Conservation (phyloP, 352 stramenopile genomes). For the Aphanomyces invadans region DNA sequence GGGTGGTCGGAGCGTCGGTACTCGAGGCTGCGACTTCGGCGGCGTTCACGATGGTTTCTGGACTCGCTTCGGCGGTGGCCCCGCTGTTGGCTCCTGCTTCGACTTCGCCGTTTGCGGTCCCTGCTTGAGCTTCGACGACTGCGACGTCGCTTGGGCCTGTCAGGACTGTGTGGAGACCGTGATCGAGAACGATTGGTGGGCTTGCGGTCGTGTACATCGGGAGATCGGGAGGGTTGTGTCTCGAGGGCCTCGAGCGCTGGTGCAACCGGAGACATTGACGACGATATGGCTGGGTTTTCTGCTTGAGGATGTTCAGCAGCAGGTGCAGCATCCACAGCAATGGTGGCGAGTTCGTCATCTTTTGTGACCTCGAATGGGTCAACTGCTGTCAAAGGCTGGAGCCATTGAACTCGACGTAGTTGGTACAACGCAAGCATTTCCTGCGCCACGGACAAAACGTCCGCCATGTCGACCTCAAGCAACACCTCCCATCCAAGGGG, state of each 20-base stretch:
- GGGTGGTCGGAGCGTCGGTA: background rate
- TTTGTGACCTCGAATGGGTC: slow-evolving; percentile 46
- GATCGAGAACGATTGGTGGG: background rate
- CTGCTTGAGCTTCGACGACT: slow-evolving; percentile 8
- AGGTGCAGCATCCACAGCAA: too few species aligned
- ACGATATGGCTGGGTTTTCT: background rate
- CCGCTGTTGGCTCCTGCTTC: background rate
- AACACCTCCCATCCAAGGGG: slow-evolving; percentile 57
- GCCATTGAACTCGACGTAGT: slow-evolving; percentile 47
- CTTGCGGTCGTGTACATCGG: background rate
- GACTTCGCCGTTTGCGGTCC: slow-evolving; percentile 6
- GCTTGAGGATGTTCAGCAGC: background rate
- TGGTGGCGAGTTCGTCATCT: slow-evolving; percentile 25
- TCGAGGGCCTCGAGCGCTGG: slow-evolving; percentile 18
- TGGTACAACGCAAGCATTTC: slow-evolving; percentile 59
- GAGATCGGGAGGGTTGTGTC: background rate
- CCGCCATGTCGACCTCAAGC: slow-evolving; percentile 50
- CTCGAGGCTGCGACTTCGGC: slow-evolving; percentile 22
- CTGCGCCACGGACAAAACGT: slow-evolving; percentile 42
- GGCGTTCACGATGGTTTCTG: slow-evolving; percentile 9
- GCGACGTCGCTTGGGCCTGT: background rate
- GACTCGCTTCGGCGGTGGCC: background rate
- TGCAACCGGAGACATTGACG: background rate
- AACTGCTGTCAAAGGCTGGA: slow-evolving; percentile 59
- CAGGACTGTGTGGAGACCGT: too few species aligned